phyloP scores from a whole-genome alignment of 2,329 filamentous ascomycete genomes.

The Onygenales sp. region DNA sequence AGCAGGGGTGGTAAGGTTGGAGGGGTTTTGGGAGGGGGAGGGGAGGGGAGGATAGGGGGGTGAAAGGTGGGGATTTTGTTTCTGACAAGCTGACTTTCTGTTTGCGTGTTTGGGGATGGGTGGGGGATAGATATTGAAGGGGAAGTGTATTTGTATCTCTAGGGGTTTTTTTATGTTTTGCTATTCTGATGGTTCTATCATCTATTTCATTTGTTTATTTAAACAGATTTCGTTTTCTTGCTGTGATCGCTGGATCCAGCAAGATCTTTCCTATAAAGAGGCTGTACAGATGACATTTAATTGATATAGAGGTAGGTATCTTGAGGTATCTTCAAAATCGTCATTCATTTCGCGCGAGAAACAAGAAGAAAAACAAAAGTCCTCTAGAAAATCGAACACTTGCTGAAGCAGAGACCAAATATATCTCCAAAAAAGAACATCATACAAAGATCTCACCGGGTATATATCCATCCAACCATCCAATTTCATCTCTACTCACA shows the following conservation, averaged over 20 bases:
- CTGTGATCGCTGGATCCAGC: too few relatives aligned
- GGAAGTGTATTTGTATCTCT: too few relatives aligned
- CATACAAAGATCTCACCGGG: not conserved
- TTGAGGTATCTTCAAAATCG: too few relatives aligned
- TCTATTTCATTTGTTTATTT: too few relatives aligned
- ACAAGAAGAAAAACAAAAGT: not conserved
- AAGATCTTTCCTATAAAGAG: too few relatives aligned
- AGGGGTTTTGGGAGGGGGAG: not conserved
- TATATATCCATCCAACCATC: too few relatives aligned
- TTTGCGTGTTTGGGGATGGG: not conserved
- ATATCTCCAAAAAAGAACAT: not conserved
- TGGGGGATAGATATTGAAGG: not conserved
- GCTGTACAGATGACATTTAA: too few relatives aligned
- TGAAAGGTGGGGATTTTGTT: not conserved
- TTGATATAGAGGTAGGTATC: too few relatives aligned
- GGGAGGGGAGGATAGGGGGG: not conserved
- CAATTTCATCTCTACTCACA: too few relatives aligned
- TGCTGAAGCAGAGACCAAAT: not conserved
- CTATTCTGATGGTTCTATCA: too few relatives aligned
- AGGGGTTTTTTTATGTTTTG: too few relatives aligned
- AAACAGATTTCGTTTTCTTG: too few relatives aligned
- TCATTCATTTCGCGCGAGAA: not conserved
- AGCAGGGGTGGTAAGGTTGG: slow-evolving; percentile 35
- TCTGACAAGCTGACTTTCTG: not conserved
- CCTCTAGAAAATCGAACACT: not conserved